phyloP scores from a whole-genome alignment of 2,329 filamentous ascomycete species.

The Penicillium sp. region DNA sequence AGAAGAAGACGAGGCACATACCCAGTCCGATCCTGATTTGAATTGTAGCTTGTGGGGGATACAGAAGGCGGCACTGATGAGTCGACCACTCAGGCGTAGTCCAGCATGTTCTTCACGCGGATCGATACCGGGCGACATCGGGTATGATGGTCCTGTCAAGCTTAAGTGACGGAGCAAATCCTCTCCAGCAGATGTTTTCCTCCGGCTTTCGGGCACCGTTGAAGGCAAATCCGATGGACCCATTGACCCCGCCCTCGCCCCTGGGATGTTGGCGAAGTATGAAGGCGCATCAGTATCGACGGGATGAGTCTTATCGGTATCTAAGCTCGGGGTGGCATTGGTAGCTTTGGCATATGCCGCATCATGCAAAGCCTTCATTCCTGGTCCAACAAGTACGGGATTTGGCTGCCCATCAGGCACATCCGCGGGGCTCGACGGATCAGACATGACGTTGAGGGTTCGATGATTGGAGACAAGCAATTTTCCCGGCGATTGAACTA shows the following conservation, averaged over 20 bases:
- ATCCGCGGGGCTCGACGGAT: conserved; percentile 26
- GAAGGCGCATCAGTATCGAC: conserved; percentile 29
- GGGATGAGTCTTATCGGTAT: conserved; percentile 25
- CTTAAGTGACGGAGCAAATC: conserved; percentile 60
- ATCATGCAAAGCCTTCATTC: conserved; percentile 30
- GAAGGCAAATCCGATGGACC: conserved; percentile 19
- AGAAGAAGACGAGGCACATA: conserved; percentile 33
- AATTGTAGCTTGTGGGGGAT: conserved; percentile 65
- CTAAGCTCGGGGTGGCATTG: conserved; percentile 33
- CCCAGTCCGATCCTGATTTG: conserved; percentile 60
- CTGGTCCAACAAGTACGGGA: conserved; percentile 35
- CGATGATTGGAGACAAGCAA: background rate
- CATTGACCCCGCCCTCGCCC: conserved; percentile 23
- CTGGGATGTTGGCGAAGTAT: conserved; percentile 35
- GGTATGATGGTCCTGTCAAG: conserved; percentile 43
- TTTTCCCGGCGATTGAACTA: conserved; percentile 2
- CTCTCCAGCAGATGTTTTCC: conserved; percentile 51
- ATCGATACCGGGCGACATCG: conserved; percentile 53
- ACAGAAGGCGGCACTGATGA: conserved; percentile 68
- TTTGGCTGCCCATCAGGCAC: conserved; percentile 35
- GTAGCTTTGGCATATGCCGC: conserved; percentile 34
- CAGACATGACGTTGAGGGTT: conserved; percentile 27
- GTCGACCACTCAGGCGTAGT: conserved; percentile 62
- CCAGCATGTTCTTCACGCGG: conserved; percentile 60
- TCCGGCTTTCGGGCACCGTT: conserved; percentile 48